These are phyloP conservation scores for Trichodelitschia bisporula DNA, from an alignment of 495 filamentous ascomycete genomes.

Conservation along the genomic window DNA sequence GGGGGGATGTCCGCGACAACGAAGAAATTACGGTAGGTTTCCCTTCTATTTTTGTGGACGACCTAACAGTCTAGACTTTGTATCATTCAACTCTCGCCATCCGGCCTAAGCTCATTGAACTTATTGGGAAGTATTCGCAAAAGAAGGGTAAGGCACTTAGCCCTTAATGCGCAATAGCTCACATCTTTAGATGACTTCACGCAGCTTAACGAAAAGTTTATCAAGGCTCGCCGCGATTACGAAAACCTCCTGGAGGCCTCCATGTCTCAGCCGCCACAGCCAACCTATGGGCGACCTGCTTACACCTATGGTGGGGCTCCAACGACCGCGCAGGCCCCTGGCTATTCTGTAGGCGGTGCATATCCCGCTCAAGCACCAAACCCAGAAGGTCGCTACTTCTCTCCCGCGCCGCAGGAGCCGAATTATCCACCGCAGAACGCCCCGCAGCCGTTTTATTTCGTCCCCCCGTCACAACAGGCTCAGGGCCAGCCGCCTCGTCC, in stretches of 20 bases:
- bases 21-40: constrained; percentile 47
- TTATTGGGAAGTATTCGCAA: constrained; percentile 97
- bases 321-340: too few relatives aligned
- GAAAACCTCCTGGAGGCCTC: constrained; percentile 87
- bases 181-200: constrained; percentile 66
- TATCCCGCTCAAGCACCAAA: too few relatives aligned
- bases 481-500: too few relatives aligned
- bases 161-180: too few relatives aligned
- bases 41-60: neutral
- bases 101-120: constrained; percentile 84
- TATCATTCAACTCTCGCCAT: constrained; percentile 91
- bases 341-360: too few relatives aligned
- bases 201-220: constrained; percentile 96
- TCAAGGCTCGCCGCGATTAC: constrained; percentile 92
- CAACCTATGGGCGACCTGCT: constrained; percentile 14
- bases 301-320: constrained; percentile 12
- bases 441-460: too few relatives aligned
- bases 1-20: constrained; percentile 22
- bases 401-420: too few relatives aligned
- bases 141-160: constrained; percentile 60
- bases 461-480: too few relatives aligned
- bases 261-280: constrained; percentile 38
- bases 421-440: too few relatives aligned
- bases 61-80: constrained; percentile 29
- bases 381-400: too few relatives aligned